phyloP scores from a whole-genome alignment of 164 flowering plant species.

The Stephania yunnanensis region DNA sequence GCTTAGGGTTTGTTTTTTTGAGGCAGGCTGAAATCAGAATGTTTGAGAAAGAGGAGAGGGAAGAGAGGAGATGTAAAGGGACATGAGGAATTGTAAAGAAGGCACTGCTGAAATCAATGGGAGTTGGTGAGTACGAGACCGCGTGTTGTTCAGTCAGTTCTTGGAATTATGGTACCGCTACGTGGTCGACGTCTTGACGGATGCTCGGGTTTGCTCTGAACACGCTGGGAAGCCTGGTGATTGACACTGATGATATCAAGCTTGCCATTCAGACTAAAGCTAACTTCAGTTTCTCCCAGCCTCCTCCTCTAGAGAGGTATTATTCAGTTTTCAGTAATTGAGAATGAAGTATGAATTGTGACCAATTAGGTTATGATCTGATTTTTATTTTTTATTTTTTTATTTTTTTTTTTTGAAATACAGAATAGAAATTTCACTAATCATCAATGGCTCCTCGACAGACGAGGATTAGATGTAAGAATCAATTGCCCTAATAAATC shows the following conservation, averaged over 20 bases:
- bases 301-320: slow-evolving; percentile 98
- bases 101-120: slow-evolving; percentile 79
- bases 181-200: slow-evolving; percentile 77
- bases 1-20: too few species aligned
- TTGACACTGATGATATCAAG: slow-evolving; percentile 87
- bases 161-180: slow-evolving; percentile 89
- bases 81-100: slow-evolving; percentile 90
- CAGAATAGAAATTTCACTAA: too few species aligned
- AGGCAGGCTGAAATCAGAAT: slow-evolving; percentile 8
- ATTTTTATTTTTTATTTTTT: too few species aligned
- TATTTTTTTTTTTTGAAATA: too few species aligned
- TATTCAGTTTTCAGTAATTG: not conserved
- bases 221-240: slow-evolving; percentile 78
- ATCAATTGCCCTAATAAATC: too few species aligned
- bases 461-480: too few species aligned
- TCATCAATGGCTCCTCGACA: too few species aligned
- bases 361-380: too few species aligned
- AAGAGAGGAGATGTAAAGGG: slow-evolving; percentile 78
- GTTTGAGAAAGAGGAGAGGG: slow-evolving; percentile 55
- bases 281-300: slow-evolving; percentile 90
- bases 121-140: slow-evolving; percentile 83
- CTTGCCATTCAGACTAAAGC: slow-evolving; percentile 93
- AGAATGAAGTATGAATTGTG: too few species aligned
- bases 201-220: slow-evolving; percentile 87
- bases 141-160: slow-evolving; percentile 83